Evolutionary conservation across 2,329 filamentous ascomycete genomes (phyloP), one percentile per base, ranked within the genome.

Genomic region (Calonectria honghensis): DNA sequence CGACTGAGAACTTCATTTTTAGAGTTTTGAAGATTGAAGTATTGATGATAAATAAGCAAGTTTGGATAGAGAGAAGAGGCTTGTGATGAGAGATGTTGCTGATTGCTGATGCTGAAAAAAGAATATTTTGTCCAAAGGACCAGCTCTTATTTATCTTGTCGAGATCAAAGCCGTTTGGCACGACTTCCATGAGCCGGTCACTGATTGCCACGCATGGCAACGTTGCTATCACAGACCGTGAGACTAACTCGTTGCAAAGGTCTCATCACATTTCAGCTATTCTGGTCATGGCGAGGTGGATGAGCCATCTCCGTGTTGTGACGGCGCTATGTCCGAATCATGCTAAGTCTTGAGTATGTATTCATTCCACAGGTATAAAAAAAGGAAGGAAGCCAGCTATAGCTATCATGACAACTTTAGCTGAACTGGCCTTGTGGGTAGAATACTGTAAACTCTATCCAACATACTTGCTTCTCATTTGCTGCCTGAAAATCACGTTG

Each of bases 1-100:
- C 57, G 11, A 41, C 24, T 29, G 35, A 39, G 32, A 61, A 61
- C n/a, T 61, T 61, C 57, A 61, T 61, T 39, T 61, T 61, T 39
- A 11, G 20, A n/a, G n/a, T n/a, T 32, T 35, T 35, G 18, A 57
- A n/a, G 29, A 7, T 2, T 57, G n/a, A 20, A n/a, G 29, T 6
- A 18, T n/a, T 14, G 20, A 35, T 35, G 52, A 24, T 37, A 11
- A 32, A 14, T 14, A 35, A 24, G 18, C 1, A 18, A 37, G 32
- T 37, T n/a, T 35, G 11, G 20, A 20, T n/a, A 18, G 11, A 11
- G 31, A 37, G 32, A 24, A 59, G 13, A 24, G 13, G 13, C 10
- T 27, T 27, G 32, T 27, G 20, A 37, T 10, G 27, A 7, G 54
- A 59, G 20, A 48, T 48, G 45, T 24, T 48, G 45, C 10, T 11